phyloP scores from a whole-genome alignment of 1,139 yeast genomes.

The Lodderomyces parapsilosis region DNA sequence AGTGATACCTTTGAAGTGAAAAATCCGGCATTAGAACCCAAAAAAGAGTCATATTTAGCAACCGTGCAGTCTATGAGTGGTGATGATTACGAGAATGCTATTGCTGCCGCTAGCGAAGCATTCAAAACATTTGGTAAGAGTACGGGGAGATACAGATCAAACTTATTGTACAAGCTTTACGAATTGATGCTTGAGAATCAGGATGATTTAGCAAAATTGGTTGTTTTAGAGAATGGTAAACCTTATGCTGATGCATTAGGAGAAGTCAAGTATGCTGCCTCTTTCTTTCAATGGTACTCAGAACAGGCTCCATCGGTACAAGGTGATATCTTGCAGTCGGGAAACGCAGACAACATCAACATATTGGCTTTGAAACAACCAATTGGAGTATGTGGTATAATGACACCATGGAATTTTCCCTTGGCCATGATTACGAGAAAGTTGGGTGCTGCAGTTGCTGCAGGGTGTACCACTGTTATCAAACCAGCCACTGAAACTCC shows the following conservation, averaged over 20 bases:
- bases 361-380: constrained; percentile 74
- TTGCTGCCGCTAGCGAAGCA: constrained; percentile 35
- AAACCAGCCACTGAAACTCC: constrained; percentile 95
- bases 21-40: constrained; percentile 43
- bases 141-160: constrained; percentile 40
- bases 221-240: constrained; percentile 85
- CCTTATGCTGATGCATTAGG: constrained; percentile 73
- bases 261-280: constrained; percentile 74
- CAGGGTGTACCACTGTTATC: constrained; percentile 87
- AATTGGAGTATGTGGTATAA: constrained; percentile 85
- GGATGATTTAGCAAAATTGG: constrained; percentile 71
- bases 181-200: constrained; percentile 61
- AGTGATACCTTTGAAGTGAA: constrained; percentile 34
- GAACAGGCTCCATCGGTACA: constrained; percentile 80
- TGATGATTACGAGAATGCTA: constrained; percentile 38
- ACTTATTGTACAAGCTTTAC: constrained; percentile 38
- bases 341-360: constrained; percentile 48
- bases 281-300: constrained; percentile 83
- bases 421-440: constrained; percentile 92
- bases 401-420: constrained; percentile 98
- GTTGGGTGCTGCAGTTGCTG: constrained; percentile 88
- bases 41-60: constrained; percentile 31
- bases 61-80: constrained; percentile 36
- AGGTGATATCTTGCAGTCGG: constrained; percentile 72
- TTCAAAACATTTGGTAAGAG: constrained; percentile 37